phyloP scores from a whole-genome alignment of 1,284 basidiomycete genomes.

The Boletus mariae region DNA sequence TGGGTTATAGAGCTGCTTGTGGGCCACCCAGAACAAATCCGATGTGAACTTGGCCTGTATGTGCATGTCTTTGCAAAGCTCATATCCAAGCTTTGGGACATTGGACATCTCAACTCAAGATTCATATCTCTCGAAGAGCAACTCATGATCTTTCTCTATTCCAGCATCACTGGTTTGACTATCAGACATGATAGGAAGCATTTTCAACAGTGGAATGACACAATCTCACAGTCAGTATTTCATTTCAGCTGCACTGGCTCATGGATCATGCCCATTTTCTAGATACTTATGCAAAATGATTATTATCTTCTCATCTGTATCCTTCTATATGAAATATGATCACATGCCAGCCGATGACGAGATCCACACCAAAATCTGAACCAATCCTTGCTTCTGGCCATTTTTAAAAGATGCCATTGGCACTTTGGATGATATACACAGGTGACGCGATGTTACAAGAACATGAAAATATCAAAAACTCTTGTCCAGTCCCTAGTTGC shows the following conservation, averaged over 20 bases:
- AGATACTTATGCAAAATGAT: conserved; percentile 7
- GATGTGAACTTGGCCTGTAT: neutral
- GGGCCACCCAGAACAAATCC: neutral
- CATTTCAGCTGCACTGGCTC: neutral
- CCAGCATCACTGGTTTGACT: conserved; percentile 12
- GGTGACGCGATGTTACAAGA: conserved; percentile 29
- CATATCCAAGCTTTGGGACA: neutral
- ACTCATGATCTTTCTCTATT: conserved; percentile 18
- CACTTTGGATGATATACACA: conserved; percentile 19
- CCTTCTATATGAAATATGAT: neutral
- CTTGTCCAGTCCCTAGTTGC: conserved; percentile 12
- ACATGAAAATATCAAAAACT: conserved; percentile 22
- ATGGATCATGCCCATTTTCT: too few relatives aligned
- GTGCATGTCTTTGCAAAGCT: neutral
- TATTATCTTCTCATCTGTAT: neutral
- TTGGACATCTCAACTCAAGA: too few relatives aligned
- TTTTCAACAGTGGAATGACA: conserved; percentile 20
- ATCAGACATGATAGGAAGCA: conserved; percentile 9
- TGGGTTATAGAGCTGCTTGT: neutral
- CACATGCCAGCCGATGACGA: neutral
- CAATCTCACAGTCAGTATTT: conserved; percentile 12
- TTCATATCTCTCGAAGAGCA: conserved; percentile 7
- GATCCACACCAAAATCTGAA: neutral
- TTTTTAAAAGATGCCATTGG: too few relatives aligned
- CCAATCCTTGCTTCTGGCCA: neutral